Percentiles rank a stretch among this genome's conserved stretches.
phyloP scores from a whole-genome alignment of 1,139 yeast genomes.

The Trichomonascaceae sp. region DNA sequence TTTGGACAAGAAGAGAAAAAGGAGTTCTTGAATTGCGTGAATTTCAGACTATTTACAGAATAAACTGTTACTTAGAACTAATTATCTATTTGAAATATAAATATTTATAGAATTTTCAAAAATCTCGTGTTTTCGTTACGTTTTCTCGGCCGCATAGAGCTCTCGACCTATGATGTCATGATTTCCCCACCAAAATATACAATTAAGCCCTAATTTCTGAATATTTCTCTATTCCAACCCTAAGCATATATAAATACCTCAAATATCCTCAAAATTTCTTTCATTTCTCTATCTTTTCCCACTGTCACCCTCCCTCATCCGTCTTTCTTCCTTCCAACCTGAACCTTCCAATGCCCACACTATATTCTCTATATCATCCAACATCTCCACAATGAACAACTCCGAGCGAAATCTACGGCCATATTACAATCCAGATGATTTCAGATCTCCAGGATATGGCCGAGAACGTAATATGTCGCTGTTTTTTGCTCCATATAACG shows the following conservation, averaged over 20 bases:
- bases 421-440: constrained; percentile 64
- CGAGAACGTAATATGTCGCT: neutral
- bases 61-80: neutral
- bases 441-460: constrained; percentile 37
- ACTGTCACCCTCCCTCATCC: too few species aligned
- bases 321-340: neutral
- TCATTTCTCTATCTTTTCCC: too few species aligned
- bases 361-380: neutral
- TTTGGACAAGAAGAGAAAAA: neutral
- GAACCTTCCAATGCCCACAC: neutral
- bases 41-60: neutral
- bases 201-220: too few species aligned
- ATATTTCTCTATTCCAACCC: too few species aligned
- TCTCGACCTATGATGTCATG: neutral
- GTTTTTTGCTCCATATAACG: neutral
- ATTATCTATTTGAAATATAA: neutral
- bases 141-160: neutral
- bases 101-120: neutral
- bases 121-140: neutral
- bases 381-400: neutral
- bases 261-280: too few species aligned
- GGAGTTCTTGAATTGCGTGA: neutral
- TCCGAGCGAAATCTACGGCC: constrained; percentile 46
- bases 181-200: too few species aligned
- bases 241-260: too few species aligned